Conservation (phyloP, 768 basidiomycete species). For the Suillus brevipes region DNA sequence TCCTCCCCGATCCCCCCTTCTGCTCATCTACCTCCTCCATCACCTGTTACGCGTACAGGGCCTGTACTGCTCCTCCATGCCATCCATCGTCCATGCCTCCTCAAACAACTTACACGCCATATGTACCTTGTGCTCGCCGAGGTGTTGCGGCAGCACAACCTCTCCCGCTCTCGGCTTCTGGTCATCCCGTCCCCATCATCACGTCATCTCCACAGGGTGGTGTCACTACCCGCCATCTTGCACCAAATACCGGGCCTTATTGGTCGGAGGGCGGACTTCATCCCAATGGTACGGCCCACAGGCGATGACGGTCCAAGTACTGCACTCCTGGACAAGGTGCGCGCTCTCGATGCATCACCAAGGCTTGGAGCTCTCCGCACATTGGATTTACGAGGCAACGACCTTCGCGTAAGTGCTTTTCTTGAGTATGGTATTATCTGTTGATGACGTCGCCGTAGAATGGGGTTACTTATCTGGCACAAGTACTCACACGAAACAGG, state of each 20-base stretch:
- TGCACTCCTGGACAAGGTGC: constrained; percentile 82
- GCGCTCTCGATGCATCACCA: constrained; percentile 86
- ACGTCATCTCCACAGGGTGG: constrained; percentile 61
- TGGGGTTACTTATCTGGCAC: constrained; percentile 88
- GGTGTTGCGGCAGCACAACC: constrained; percentile 31
- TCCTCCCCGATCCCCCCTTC: constrained; percentile 34
- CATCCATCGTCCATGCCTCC: constrained; percentile 47
- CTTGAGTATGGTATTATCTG: not conserved
- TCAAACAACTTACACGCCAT: constrained; percentile 82
- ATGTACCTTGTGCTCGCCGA: constrained; percentile 68
- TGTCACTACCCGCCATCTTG: constrained; percentile 46
- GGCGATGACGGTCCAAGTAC: constrained; percentile 58
- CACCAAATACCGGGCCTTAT: constrained; percentile 12
- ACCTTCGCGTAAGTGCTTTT: constrained; percentile 68
- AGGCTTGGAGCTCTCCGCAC: constrained; percentile 84
- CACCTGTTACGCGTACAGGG: constrained; percentile 35
- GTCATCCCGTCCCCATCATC: constrained; percentile 67
- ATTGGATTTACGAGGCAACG: constrained; percentile 90
- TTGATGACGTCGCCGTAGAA: constrained; percentile 34
- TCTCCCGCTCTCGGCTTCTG: constrained; percentile 38
- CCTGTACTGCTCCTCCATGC: constrained; percentile 50
- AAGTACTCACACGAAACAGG: constrained; percentile 93
- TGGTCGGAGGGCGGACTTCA: not conserved
- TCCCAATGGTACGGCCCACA: constrained; percentile 4
- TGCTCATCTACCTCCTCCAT: constrained; percentile 17